Base-by-base conservation (phyloP, 495 filamentous ascomycete species). In the Cenococcum geophilum region DNA sequence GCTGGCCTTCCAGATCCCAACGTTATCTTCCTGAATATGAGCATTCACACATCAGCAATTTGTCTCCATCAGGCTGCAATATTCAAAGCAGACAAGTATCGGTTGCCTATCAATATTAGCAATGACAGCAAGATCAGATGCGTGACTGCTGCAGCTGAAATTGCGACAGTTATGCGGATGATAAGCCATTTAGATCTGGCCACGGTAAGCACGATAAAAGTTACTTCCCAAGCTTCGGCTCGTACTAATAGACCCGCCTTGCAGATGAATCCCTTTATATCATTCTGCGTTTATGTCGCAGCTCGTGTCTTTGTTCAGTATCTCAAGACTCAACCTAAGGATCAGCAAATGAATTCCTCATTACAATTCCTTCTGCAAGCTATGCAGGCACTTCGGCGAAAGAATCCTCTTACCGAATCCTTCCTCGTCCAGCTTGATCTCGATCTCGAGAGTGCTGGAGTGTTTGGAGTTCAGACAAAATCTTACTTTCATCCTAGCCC, bases 61-160 rank as follows among this genome's bases (percentile, higher is more conserved):
- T 97, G 95, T 73, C 80, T 97, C 6, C 93, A 99, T 71, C 93
- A 99, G 72, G 95, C 95, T 6, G 95, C 93, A 20, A 97, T 97
- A 20, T 96, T 91, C 80, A 97, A 96, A 72, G 90, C 93, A 0
- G 92, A 97, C 66, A 92, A 89, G 73, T 87, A 97, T 72, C 80
- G 82, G 56, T 78, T 97, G 66, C 83, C 92, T 4, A 77, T 83
- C 10, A 83, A 83, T 25, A 86, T 97, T 43, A 85, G 86, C 55
- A 83, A 85, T 0, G 92, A 97, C 68, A 96, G 92, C 69, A 95
- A 95, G 69, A 82, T 95, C 1, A 81, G 93, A 56, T 97, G 95
- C 66, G 89, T 97, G 58, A 89, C 92, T 22, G 91, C 93, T 4
- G 93, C 93, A 5, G 88, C 89, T 59, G 92, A 97, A 66, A 95